phyloP scores from a whole-genome alignment of 352 stramenopile genomes.

The Phytophthora brassicae region DNA sequence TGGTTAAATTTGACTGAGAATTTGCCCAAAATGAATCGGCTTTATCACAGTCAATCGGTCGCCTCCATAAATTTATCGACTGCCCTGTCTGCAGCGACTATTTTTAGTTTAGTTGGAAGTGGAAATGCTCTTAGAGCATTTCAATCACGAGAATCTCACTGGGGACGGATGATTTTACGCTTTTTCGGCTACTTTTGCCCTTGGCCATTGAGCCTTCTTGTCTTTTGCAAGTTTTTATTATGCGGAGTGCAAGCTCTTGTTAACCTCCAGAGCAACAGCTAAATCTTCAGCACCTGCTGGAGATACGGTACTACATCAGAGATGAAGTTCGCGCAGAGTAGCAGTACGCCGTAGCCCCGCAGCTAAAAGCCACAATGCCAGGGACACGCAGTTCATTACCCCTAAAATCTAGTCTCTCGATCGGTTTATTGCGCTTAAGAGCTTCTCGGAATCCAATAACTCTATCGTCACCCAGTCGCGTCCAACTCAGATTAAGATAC shows the following conservation, averaged over 20 bases:
- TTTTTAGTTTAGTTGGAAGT: no score
- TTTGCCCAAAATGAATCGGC: no score
- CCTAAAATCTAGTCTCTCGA: conserved; percentile 65
- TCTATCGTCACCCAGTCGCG: conserved; percentile 63
- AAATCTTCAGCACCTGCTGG: conserved; percentile 55
- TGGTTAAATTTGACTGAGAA: no score
- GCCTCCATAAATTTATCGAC: no score
- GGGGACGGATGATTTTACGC: no score
- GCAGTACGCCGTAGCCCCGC: conserved; percentile 52
- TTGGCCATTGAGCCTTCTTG: no score
- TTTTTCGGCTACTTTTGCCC: no score
- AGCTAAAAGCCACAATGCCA: conserved; percentile 57
- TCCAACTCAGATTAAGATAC: conserved; percentile 81
- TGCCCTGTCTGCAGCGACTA: no score
- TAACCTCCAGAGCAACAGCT: conserved; percentile 47
- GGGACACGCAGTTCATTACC: conserved; percentile 59
- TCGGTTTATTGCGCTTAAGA: conserved; percentile 44
- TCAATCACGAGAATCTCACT: no score
- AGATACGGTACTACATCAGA: conserved; percentile 77
- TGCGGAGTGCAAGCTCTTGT: conserved; percentile 69
- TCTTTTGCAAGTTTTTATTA: no score
- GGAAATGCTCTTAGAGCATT: no score
- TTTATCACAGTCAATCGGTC: no score
- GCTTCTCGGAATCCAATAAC: conserved; percentile 46
- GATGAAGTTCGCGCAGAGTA: conserved; percentile 60